Percentiles rank a stretch among this genome's conserved stretches.
Conservation (phyloP, 768 basidiomycete genomes). For the Rhodotorula kratochvilovae region DNA sequence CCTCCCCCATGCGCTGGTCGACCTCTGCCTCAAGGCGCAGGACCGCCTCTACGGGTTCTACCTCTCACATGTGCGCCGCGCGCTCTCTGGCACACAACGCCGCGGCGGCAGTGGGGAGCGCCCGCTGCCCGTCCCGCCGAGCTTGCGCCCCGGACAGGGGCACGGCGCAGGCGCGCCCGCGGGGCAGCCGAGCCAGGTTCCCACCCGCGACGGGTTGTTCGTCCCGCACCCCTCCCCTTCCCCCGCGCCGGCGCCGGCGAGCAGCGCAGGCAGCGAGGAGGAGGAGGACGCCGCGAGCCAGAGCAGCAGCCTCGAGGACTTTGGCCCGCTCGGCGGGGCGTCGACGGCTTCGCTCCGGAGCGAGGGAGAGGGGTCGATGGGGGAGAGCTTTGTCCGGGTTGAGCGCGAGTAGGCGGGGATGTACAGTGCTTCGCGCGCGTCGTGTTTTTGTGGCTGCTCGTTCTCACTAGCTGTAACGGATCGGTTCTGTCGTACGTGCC, state of each 20-base stretch:
- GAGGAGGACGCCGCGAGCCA: background rate
- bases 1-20: conserved; percentile 22
- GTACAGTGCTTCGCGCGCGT: too few relatives aligned
- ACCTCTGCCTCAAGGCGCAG: conserved; percentile 22
- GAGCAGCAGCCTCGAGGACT: conserved; percentile 8
- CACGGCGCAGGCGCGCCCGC: too few relatives aligned
- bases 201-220: background rate
- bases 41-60: conserved; percentile 22
- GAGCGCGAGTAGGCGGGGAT: background rate
- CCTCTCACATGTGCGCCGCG: conserved; percentile 16
- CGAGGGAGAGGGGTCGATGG: background rate
- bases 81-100: background rate
- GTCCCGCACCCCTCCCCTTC: background rate
- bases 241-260: background rate
- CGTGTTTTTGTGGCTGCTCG: too few relatives aligned
- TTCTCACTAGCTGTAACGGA: too few relatives aligned
- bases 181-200: too few relatives aligned
- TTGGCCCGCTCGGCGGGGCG: conserved; percentile 5
- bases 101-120: background rate
- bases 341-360: background rate
- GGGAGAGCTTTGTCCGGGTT: background rate
- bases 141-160: too few relatives aligned
- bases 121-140: too few relatives aligned
- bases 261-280: background rate
- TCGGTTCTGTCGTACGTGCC: too few relatives aligned